Conservation (phyloP, 2,329 filamentous ascomycete genomes). For the Bipolaris bicolor region DNA sequence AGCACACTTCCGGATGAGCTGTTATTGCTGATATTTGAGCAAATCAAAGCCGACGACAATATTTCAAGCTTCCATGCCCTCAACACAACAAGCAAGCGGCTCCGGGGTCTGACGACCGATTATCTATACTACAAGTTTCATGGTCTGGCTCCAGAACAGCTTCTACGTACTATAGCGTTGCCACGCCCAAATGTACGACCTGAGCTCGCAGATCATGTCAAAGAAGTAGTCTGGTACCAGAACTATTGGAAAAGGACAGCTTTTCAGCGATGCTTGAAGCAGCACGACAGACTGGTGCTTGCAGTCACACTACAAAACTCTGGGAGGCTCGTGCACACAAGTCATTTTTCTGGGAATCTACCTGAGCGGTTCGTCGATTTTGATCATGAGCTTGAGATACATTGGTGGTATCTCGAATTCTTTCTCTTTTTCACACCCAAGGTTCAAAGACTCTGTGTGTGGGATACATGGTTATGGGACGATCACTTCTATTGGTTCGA, state of each 20-base stretch:
- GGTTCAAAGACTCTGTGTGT: slow-evolving; percentile 4
- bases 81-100: slow-evolving; percentile 6
- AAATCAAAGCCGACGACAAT: slow-evolving; percentile 6
- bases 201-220: slow-evolving; percentile 1
- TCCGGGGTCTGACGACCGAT: slow-evolving; percentile 10
- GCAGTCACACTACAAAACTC: not conserved
- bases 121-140: slow-evolving; percentile 11
- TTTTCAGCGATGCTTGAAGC: not conserved
- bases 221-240: slow-evolving; percentile 11
- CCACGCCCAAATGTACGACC: not conserved
- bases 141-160: slow-evolving; percentile 7
- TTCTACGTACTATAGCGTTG: slow-evolving; percentile 12
- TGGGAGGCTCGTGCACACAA: not conserved
- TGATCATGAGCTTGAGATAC: not conserved
- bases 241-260: not conserved
- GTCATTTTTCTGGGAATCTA: not conserved
- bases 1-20: slow-evolving; percentile 15
- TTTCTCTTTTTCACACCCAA: slow-evolving; percentile 17
- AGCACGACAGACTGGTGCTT: slow-evolving; percentile 2
- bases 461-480: slow-evolving; percentile 16
- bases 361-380: slow-evolving; percentile 5
- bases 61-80: slow-evolving; percentile 5
- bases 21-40: slow-evolving; percentile 8
- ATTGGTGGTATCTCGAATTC: slow-evolving; percentile 22
- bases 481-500: slow-evolving; percentile 17